Conservation (phyloP, 169 alveolate genomes). For the Plasmodium sp. region DNA sequence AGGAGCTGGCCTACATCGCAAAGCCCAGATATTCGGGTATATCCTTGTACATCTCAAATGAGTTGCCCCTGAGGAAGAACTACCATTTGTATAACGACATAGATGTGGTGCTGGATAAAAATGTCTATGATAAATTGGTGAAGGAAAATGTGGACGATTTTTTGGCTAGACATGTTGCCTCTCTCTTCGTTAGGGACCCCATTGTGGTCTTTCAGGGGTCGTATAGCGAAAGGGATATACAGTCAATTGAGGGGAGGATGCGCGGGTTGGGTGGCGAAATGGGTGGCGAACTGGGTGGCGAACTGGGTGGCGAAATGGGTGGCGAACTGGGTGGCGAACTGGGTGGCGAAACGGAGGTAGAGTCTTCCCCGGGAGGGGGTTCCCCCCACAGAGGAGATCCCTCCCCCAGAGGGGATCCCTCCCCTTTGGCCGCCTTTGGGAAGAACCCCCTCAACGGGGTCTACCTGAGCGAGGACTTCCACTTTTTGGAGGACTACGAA, state of each 20-base stretch:
- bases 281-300: no score
- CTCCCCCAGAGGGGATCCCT: neutral
- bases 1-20: conserved; percentile 87
- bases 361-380: neutral
- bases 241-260: conserved; percentile 57
- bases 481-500: conserved; percentile 66
- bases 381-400: neutral
- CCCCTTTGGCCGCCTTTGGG: neutral
- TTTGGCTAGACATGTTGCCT: conserved; percentile 92
- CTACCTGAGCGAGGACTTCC: conserved; percentile 35
- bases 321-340: no score
- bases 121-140: conserved; percentile 82
- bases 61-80: conserved; percentile 77
- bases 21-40: conserved; percentile 93
- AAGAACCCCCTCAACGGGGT: neutral
- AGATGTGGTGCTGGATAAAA: conserved; percentile 86
- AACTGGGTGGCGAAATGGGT: no score
- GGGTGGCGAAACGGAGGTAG: conserved; percentile 5
- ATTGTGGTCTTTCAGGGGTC: conserved; percentile 90
- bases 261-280: conserved; percentile 8
- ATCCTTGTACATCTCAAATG: conserved; percentile 92
- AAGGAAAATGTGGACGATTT: conserved; percentile 88
- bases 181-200: conserved; percentile 94
- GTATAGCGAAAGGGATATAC: conserved; percentile 57
- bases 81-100: conserved; percentile 88